phyloP scores from a whole-genome alignment of 805 yeast species.

The Lipomyces yamadae region DNA sequence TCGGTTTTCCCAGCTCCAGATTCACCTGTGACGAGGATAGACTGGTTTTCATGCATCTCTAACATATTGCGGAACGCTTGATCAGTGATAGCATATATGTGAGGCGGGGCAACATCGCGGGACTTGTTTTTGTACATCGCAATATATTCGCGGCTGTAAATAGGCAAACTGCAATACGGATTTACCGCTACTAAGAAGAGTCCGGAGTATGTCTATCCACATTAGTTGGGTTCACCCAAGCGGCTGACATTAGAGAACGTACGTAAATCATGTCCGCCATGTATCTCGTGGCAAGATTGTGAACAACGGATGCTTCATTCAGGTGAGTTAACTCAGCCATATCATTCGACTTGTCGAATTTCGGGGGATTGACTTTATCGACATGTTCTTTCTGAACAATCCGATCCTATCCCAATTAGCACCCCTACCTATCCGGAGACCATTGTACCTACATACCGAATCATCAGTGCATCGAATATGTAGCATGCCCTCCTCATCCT shows the following conservation, averaged over 20 bases:
- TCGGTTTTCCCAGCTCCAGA: constrained; percentile 99
- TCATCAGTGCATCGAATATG: constrained; percentile 52
- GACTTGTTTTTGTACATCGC: constrained; percentile 58
- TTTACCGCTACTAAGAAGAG: constrained; percentile 92
- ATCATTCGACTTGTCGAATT: constrained; percentile 88
- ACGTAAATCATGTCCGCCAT: constrained; percentile 65
- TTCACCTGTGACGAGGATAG: constrained; percentile 96
- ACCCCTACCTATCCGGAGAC: constrained; percentile 24
- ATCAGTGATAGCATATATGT: constrained; percentile 88
- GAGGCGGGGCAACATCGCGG: constrained; percentile 67
- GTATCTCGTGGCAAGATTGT: constrained; percentile 80
- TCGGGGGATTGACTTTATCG: constrained; percentile 82
- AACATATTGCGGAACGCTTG: constrained; percentile 79
- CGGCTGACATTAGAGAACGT: constrained; percentile 13
- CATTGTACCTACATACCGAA: constrained; percentile 39
- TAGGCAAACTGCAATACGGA: constrained; percentile 78
- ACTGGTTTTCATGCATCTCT: constrained; percentile 73
- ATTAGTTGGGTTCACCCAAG: constrained; percentile 3
- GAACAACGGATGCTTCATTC: constrained; percentile 93
- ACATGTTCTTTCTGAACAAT: constrained; percentile 53
- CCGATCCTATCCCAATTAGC: constrained; percentile 42
- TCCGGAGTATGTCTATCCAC: constrained; percentile 94
- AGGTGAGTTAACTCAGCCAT: constrained; percentile 94
- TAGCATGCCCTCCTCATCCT: constrained; percentile 47
- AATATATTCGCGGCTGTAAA: constrained; percentile 67